Evolutionary conservation across 768 basidiomycete genomes (phyloP).

Genomic region (Lactarius tabidus): DNA sequence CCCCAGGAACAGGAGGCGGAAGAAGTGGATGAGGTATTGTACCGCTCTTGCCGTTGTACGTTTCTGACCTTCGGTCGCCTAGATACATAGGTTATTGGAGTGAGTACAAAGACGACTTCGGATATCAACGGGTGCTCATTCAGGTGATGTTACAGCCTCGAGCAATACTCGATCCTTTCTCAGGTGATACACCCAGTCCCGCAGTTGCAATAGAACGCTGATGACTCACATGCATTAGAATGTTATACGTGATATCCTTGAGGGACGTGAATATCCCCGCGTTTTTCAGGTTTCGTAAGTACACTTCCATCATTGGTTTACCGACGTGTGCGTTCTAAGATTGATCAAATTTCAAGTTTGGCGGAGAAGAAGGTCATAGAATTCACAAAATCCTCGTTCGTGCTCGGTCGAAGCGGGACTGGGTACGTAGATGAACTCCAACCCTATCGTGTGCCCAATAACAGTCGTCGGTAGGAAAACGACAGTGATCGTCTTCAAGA

Average conservation of each 20-base stretch:
- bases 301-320: neutral
- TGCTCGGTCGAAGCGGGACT: conserved; percentile 58
- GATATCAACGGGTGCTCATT: neutral
- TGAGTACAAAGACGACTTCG: conserved; percentile 1
- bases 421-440: conserved; percentile 41
- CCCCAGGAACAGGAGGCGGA: neutral
- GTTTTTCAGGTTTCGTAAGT: conserved; percentile 24
- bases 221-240: neutral
- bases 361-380: conserved; percentile 23
- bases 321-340: neutral
- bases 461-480: conserved; percentile 49
- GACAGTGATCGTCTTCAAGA: conserved; percentile 73
- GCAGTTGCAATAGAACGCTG: neutral
- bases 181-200: conserved; percentile 4
- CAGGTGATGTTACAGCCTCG: conserved; percentile 1
- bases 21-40: conserved; percentile 16
- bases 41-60: no score
- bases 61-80: neutral
- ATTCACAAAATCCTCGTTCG: conserved; percentile 18
- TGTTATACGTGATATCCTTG: conserved; percentile 16
- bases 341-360: neutral
- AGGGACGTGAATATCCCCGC: conserved; percentile 16
- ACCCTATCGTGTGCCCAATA: neutral
- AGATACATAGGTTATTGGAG: conserved; percentile 17
- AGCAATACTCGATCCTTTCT: conserved; percentile 17